Evolutionary conservation across 805 yeast genomes (phyloP).

Genomic region (Candida glaebosa): DNA sequence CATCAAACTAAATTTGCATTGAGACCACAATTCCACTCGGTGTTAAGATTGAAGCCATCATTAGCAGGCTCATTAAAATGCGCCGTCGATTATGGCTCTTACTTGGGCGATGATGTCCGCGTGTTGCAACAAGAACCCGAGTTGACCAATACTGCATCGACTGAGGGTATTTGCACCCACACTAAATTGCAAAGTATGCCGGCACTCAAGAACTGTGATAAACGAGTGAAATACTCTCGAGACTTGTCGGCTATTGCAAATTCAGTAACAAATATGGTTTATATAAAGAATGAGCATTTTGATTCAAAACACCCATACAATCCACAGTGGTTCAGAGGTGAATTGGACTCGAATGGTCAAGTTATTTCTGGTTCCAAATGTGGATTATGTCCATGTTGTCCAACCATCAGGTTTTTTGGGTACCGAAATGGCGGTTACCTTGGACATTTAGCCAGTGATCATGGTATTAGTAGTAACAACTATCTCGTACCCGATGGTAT

Average conservation of each 20-base stretch:
- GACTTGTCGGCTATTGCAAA: slow-evolving; percentile 10
- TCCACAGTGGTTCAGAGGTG: slow-evolving; percentile 28
- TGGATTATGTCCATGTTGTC: slow-evolving; percentile 33
- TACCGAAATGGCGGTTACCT: slow-evolving; percentile 31
- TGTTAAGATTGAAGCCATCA: slow-evolving; percentile 1
- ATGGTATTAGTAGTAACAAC: slow-evolving; percentile 31
- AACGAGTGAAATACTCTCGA: slow-evolving; percentile 13
- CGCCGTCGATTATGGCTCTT: neutral
- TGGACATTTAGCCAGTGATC: slow-evolving; percentile 31
- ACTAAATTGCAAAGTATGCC: neutral
- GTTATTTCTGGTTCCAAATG: slow-evolving; percentile 23
- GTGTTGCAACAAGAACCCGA: neutral
- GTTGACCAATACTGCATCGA: neutral
- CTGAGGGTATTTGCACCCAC: neutral
- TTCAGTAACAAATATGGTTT: slow-evolving; percentile 20
- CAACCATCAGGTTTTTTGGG: slow-evolving; percentile 24
- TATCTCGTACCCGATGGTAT: slow-evolving; percentile 29
- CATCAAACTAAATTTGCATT: neutral
- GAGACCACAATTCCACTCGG: neutral
- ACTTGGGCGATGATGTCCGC: neutral
- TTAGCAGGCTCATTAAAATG: neutral
- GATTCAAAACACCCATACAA: slow-evolving; percentile 24
- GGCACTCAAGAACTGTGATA: slow-evolving; percentile 1
- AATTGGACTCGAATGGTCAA: slow-evolving; percentile 18
- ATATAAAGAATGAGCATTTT: slow-evolving; percentile 20